Evolutionary conservation across 1,284 basidiomycete species (phyloP).

Genomic region (Xerocomus nothofagi): DNA sequence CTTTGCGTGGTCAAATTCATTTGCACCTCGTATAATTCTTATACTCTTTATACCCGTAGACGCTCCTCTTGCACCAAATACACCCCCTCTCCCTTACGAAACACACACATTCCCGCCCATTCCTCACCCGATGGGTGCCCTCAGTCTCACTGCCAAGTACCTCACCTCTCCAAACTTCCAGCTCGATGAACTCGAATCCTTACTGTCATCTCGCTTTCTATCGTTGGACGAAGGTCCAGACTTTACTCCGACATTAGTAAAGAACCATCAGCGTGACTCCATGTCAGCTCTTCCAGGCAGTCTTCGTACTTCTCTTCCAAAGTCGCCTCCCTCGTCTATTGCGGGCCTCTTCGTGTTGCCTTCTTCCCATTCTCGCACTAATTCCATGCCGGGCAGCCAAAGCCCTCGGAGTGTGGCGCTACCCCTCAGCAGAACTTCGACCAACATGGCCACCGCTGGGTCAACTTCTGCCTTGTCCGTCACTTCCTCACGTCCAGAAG

Average conservation of each 20-base stretch:
- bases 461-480: slow-evolving; percentile 39
- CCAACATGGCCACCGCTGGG: slow-evolving; percentile 32
- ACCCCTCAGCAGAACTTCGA: slow-evolving; percentile 37
- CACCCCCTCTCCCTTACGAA: slow-evolving; percentile 47
- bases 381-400: slow-evolving; percentile 34
- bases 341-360: slow-evolving; percentile 60
- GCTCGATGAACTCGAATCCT: slow-evolving; percentile 70
- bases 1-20: slow-evolving; percentile 12
- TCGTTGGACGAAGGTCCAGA: slow-evolving; percentile 56
- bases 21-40: slow-evolving; percentile 5
- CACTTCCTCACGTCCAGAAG: slow-evolving; percentile 42
- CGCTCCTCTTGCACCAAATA: slow-evolving; percentile 41
- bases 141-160: slow-evolving; percentile 62
- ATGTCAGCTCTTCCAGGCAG: slow-evolving; percentile 47
- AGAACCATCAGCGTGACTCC: slow-evolving; percentile 54
- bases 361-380: slow-evolving; percentile 37
- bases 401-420: slow-evolving; percentile 39
- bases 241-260: slow-evolving; percentile 62
- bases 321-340: slow-evolving; percentile 45
- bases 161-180: slow-evolving; percentile 66
- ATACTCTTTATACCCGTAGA: slow-evolving; percentile 31
- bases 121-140: slow-evolving; percentile 64
- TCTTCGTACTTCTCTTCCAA: slow-evolving; percentile 44
- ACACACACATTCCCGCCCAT: slow-evolving; percentile 61
- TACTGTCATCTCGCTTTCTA: slow-evolving; percentile 70